Evolutionary conservation across 495 filamentous ascomycete genomes (phyloP).

Genomic region (Collariella sp.): DNA sequence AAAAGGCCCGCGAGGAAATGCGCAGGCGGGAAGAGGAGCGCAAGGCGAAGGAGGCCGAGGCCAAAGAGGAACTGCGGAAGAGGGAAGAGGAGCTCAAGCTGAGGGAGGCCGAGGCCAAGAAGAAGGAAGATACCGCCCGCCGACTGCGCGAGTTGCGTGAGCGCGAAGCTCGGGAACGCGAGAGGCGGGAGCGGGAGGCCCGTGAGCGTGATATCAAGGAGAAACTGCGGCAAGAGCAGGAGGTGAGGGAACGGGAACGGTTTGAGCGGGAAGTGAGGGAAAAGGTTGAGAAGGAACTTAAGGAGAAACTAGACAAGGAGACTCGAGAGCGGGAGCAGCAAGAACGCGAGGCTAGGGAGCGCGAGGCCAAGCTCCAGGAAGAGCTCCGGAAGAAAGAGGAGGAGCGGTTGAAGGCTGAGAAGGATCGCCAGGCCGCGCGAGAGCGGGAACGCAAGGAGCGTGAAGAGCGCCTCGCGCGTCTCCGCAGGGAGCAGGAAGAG

Average conservation of each 20-base stretch:
- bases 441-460: conserved; percentile 35
- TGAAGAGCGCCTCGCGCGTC: conserved; percentile 19
- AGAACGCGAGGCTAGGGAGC: conserved; percentile 31
- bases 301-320: conserved; percentile 23
- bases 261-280: too few species aligned
- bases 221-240: conserved; percentile 27
- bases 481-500: conserved; percentile 17
- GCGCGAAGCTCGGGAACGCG: conserved; percentile 38
- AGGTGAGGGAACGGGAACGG: too few species aligned
- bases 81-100: conserved; percentile 48
- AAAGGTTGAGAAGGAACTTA: conserved; percentile 30
- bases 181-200: conserved; percentile 31
- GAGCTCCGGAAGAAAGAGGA: conserved; percentile 20
- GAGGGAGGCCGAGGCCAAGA: conserved; percentile 56
- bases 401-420: conserved; percentile 1
- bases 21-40: conserved; percentile 52
- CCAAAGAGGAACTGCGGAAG: too few species aligned
- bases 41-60: conserved; percentile 44
- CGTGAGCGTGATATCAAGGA: conserved; percentile 35
- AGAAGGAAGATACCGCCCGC: too few species aligned
- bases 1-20: conserved; percentile 64
- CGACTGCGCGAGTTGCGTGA: conserved; percentile 43
- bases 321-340: conserved; percentile 37
- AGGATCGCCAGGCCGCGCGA: conserved; percentile 9
- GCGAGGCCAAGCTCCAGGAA: conserved; percentile 28